A percentile compares a stretch with the other conserved stretches of the same genome.
These are phyloP conservation scores for Alternaria hordeiaustralica DNA, from an alignment of 2,329 filamentous ascomycete genomes.

Conservation along the genomic window DNA sequence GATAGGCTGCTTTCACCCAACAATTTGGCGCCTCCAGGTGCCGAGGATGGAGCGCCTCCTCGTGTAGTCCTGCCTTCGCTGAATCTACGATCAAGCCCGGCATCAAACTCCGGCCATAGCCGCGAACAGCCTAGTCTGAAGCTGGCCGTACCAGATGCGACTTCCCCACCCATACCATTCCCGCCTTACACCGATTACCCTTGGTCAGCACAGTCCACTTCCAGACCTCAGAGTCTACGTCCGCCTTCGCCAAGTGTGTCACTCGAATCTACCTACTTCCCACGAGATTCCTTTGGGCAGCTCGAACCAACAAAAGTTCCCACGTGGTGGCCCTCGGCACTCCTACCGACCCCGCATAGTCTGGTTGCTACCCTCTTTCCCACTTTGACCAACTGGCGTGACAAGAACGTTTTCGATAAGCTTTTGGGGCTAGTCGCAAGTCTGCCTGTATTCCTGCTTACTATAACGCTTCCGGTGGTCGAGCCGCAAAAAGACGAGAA, in stretches of 20 bases:
- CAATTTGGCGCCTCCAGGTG: conserved; percentile 49
- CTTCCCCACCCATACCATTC: conserved; percentile 66
- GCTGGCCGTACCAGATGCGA: conserved; percentile 51
- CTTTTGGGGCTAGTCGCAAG: conserved; percentile 80
- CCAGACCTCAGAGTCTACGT: conserved; percentile 62
- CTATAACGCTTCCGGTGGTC: conserved; percentile 89
- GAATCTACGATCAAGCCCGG: conserved; percentile 38
- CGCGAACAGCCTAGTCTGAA: conserved; percentile 48
- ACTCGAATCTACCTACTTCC: conserved; percentile 55
- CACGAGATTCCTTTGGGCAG: conserved; percentile 53
- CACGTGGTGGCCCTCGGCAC: conserved; percentile 80
- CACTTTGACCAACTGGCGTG: conserved; percentile 79
- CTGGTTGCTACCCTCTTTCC: conserved; percentile 82
- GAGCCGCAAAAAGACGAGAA: conserved; percentile 66
- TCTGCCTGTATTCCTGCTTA: conserved; percentile 89
- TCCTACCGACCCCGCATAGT: conserved; percentile 74
- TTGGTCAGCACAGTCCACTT: conserved; percentile 50
- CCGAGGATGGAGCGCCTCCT: conserved; percentile 26
- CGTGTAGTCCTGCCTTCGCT: conserved; percentile 27
- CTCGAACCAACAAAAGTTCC: conserved; percentile 54
- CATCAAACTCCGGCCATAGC: conserved; percentile 26
- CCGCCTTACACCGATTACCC: conserved; percentile 68
- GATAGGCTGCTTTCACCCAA: conserved; percentile 30
- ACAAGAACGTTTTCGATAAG: conserved; percentile 86
- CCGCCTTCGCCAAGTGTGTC: conserved; percentile 61